Evolutionary conservation across 495 filamentous ascomycete genomes (phyloP).

Genomic region (Trichoderma gamsii): DNA sequence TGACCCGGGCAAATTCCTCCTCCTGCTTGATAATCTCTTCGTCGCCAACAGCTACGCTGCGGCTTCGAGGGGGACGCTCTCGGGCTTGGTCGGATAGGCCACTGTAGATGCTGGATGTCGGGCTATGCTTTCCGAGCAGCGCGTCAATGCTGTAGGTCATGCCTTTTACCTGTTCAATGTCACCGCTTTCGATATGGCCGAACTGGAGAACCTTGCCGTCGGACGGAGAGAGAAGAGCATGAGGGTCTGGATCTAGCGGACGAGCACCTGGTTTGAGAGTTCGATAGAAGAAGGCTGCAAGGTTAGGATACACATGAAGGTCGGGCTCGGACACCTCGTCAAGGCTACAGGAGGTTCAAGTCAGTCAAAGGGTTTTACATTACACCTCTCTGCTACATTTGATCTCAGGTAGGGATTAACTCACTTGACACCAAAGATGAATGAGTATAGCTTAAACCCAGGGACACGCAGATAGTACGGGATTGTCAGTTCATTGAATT

Average conservation of each 20-base stretch:
- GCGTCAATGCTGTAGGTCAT: conserved; percentile 97
- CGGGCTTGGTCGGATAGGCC: conserved; percentile 20
- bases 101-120: conserved; percentile 36
- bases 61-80: conserved; percentile 18
- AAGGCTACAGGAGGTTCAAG: conserved; percentile 41
- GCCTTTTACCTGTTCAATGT: conserved; percentile 98
- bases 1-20: conserved; percentile 90
- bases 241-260: conserved; percentile 75
- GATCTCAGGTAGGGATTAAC: conserved; percentile 15
- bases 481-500: conserved; percentile 87
- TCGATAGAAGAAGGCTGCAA: conserved; percentile 96
- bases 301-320: conserved; percentile 81
- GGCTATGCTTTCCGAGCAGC: conserved; percentile 63
- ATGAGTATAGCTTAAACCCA: conserved; percentile 93
- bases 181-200: conserved; percentile 80
- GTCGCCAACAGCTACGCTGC: conserved; percentile 30
- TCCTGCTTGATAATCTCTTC: conserved; percentile 66
- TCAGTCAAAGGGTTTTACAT: background rate
- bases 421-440: conserved; percentile 84
- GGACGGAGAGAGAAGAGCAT: conserved; percentile 75
- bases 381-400: background rate
- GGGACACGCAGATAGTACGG: conserved; percentile 86
- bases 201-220: conserved; percentile 91
- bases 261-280: conserved; percentile 82
- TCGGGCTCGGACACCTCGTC: conserved; percentile 82